Evolutionary conservation across 768 basidiomycete genomes (phyloP).

Genomic region (Pholiota conissans): DNA sequence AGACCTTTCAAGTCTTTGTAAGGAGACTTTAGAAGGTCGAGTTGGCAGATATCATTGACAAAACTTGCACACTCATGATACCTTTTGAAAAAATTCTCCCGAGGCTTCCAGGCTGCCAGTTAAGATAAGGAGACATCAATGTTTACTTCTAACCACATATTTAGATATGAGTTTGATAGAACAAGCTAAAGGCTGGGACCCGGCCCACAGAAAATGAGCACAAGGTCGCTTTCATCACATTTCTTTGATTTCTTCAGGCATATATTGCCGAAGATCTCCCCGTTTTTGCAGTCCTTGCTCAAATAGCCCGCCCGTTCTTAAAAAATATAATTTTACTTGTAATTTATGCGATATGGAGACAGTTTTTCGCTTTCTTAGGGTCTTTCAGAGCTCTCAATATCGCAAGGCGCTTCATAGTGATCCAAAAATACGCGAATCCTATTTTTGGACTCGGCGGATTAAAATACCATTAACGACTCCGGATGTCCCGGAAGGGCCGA

Average conservation of each 20-base stretch:
- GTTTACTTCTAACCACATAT: not conserved
- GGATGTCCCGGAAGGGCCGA: not conserved
- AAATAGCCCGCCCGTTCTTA: not conserved
- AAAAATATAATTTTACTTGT: too few species aligned
- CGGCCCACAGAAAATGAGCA: not conserved
- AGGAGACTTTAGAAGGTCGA: not conserved
- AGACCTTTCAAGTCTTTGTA: not conserved
- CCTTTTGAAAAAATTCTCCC: too few species aligned
- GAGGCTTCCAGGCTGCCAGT: not conserved
- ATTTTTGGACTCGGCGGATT: not conserved
- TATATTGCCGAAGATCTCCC: not conserved
- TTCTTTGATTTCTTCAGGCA: not conserved
- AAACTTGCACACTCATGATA: not conserved
- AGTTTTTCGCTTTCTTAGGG: too few species aligned
- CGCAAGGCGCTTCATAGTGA: not conserved
- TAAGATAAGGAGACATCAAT: not conserved
- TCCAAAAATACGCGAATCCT: not conserved
- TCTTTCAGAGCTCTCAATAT: not conserved
- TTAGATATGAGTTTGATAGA: not conserved
- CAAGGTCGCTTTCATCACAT: not conserved
- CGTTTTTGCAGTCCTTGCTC: not conserved
- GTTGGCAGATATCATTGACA: not conserved
- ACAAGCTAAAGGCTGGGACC: not conserved
- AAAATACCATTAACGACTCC: not conserved
- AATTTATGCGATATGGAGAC: too few species aligned